These are phyloP conservation scores for Coemansia sp. DNA, from an alignment of 371 early-diverging fungal species.

Conservation along the genomic window DNA sequence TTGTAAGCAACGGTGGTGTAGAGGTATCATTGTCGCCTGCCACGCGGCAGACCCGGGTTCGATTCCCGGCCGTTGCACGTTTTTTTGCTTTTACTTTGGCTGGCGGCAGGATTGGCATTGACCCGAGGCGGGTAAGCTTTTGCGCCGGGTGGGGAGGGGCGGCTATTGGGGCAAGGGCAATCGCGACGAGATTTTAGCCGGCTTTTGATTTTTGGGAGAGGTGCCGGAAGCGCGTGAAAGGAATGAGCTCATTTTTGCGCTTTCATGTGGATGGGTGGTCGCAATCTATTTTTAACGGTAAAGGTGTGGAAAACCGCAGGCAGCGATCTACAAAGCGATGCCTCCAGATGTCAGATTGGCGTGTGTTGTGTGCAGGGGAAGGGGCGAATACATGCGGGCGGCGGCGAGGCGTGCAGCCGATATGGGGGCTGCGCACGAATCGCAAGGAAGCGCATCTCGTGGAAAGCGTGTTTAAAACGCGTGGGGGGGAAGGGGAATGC, in stretches of 20 bases:
- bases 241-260: no score
- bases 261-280: not conserved
- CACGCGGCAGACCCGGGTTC: constrained; percentile 40
- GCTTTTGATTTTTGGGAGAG: no score
- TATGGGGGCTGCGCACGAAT: not conserved
- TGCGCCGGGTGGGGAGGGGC: no score
- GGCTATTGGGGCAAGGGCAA: no score
- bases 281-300: not conserved
- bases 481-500: no score
- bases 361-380: not conserved
- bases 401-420: not conserved
- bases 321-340: not conserved
- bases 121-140: no score
- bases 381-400: not conserved
- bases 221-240: not conserved
- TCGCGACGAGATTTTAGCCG: no score
- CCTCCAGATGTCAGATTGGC: constrained; percentile 9
- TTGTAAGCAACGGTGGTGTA: constrained; percentile 21
- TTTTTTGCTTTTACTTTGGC: not conserved
- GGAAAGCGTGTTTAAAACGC: no score
- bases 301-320: not conserved
- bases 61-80: constrained; percentile 33
- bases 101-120: no score
- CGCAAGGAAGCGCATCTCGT: no score
- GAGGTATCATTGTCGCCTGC: constrained; percentile 37